Conservation (phyloP, 2,329 filamentous ascomycete genomes). For the Penicillium sp. region DNA sequence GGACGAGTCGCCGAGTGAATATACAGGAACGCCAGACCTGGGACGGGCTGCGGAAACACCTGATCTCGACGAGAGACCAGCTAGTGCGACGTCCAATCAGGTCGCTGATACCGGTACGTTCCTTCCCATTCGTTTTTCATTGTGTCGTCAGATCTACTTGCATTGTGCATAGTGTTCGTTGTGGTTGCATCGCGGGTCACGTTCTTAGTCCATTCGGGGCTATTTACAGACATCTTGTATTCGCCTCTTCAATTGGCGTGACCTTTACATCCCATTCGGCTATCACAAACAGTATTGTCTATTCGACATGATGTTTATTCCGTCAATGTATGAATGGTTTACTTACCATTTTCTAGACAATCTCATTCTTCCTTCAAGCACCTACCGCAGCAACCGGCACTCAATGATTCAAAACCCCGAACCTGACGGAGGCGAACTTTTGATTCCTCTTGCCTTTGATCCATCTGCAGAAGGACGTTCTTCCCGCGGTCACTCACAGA, state of each 20-base stretch:
- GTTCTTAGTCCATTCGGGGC: too few relatives aligned
- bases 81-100: conserved; percentile 27
- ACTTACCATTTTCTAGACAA: conserved; percentile 49
- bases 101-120: conserved; percentile 35
- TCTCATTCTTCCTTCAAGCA: conserved; percentile 71
- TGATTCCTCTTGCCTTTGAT: conserved; percentile 75
- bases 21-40: conserved; percentile 58
- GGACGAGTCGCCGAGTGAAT: conserved; percentile 61
- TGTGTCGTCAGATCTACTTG: background rate
- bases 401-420: conserved; percentile 63
- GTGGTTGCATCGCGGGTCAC: too few relatives aligned
- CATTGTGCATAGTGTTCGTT: background rate
- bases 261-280: too few relatives aligned
- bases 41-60: conserved; percentile 21
- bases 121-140: too few relatives aligned
- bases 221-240: too few relatives aligned
- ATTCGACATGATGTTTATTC: background rate
- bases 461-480: conserved; percentile 57
- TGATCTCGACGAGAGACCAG: conserved; percentile 24
- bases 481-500: conserved; percentile 53
- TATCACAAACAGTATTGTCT: background rate
- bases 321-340: background rate
- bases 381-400: conserved; percentile 76
- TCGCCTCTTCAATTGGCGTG: too few relatives aligned
- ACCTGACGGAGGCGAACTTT: conserved; percentile 66